Evolutionary conservation across 192 early-diverging fungal genomes (phyloP).

Genomic region (Umbelopsis sp.): DNA sequence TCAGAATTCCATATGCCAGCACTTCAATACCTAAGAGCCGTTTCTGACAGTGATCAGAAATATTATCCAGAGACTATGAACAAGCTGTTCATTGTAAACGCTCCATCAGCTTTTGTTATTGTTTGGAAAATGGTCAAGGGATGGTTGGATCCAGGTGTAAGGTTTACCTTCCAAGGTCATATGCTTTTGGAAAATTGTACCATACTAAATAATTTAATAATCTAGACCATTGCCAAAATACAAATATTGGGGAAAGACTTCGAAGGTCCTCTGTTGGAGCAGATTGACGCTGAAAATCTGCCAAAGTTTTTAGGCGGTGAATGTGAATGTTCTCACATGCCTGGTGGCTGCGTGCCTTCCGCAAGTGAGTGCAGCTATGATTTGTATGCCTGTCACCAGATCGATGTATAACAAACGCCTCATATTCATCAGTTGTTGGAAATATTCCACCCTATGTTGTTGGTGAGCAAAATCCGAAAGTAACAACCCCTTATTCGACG

Average conservation of each 20-base stretch:
- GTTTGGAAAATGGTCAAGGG: constrained; percentile 78
- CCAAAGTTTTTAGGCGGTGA: constrained; percentile 72
- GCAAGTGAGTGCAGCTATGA: constrained; percentile 19
- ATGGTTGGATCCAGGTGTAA: constrained; percentile 77
- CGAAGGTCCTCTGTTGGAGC: constrained; percentile 54
- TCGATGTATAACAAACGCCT: not conserved
- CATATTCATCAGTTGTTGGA: constrained; percentile 20
- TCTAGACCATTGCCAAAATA: constrained; percentile 56
- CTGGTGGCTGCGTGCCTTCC: constrained; percentile 62
- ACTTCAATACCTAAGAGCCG: constrained; percentile 66
- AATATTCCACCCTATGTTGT: constrained; percentile 21
- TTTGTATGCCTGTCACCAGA: not conserved
- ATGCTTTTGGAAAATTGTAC: not conserved
- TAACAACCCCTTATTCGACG: constrained; percentile 27
- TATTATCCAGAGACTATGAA: constrained; percentile 95
- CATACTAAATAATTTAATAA: not conserved
- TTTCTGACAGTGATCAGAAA: constrained; percentile 86
- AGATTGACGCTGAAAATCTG: constrained; percentile 68
- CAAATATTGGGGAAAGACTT: constrained; percentile 68
- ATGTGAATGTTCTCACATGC: constrained; percentile 74
- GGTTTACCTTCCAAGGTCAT: not conserved
- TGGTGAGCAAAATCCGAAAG: constrained; percentile 23
- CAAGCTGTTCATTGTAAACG: constrained; percentile 92
- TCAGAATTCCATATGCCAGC: constrained; percentile 65
- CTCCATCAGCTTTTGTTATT: constrained; percentile 84